Conservation (phyloP, 148 eudicot species). For the Rhododendron kiyosumense region DNA sequence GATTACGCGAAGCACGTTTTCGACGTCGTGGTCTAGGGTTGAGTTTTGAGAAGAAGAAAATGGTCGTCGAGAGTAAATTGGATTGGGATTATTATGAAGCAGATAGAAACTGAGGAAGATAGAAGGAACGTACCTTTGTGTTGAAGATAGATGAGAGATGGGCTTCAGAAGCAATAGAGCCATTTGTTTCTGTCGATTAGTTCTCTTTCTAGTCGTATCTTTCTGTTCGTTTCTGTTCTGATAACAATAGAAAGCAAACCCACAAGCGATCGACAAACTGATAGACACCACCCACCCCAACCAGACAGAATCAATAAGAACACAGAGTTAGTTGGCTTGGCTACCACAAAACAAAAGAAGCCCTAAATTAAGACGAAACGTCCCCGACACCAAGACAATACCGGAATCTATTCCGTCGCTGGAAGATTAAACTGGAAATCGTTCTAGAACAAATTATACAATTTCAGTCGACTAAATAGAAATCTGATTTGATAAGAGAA, state of each 20-base stretch:
- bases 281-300: background rate
- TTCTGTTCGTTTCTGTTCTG: background rate
- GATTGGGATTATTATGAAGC: background rate
- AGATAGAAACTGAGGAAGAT: background rate
- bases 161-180: background rate
- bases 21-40: conserved; percentile 28
- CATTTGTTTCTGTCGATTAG: background rate
- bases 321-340: background rate
- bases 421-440: too few species aligned
- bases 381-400: too few species aligned
- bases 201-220: background rate
- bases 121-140: conserved; percentile 6
- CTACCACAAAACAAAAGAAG: too few species aligned
- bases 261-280: background rate
- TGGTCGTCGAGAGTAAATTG: conserved; percentile 13
- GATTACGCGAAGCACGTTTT: conserved; percentile 43
- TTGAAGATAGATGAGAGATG: background rate
- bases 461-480: too few species aligned
- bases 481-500: too few species aligned
- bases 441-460: too few species aligned
- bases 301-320: background rate
- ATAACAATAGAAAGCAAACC: background rate
- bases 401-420: too few species aligned
- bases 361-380: too few species aligned
- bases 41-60: conserved; percentile 7